Conservation (phyloP, 1,284 basidiomycete species). For the Cryptococcus wingfieldii region DNA sequence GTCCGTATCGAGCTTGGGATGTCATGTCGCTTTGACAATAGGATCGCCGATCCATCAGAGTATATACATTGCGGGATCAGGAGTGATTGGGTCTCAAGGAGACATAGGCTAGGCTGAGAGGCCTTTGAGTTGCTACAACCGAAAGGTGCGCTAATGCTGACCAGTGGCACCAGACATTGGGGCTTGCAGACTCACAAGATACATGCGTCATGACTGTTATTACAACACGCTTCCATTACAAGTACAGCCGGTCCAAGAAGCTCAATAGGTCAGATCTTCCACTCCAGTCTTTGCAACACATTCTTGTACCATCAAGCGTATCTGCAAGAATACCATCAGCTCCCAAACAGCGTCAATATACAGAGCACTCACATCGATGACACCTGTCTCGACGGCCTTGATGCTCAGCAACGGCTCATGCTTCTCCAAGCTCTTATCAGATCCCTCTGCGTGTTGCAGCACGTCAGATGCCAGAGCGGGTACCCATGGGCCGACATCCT, state of each 20-base stretch:
- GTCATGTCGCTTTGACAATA: too few species aligned
- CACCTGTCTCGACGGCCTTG: conserved; percentile 73
- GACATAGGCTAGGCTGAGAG: too few species aligned
- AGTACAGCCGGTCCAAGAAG: neutral
- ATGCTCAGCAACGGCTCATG: conserved; percentile 56
- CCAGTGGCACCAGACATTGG: too few species aligned
- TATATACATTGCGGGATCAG: too few species aligned
- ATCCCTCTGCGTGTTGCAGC: conserved; percentile 14
- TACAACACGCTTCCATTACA: too few species aligned
- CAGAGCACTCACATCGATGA: conserved; percentile 64
- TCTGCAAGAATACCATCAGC: conserved; percentile 16
- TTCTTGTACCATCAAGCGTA: conserved; percentile 45
- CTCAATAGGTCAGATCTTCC: conserved; percentile 5
- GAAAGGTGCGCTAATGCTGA: too few species aligned
- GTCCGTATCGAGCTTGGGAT: too few species aligned
- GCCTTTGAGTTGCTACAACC: too few species aligned
- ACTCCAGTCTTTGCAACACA: conserved; percentile 39
- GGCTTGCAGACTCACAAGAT: too few species aligned
- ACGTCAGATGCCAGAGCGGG: conserved; percentile 35
- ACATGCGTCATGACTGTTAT: too few species aligned
- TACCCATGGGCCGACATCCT: conserved; percentile 58
- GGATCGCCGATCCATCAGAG: too few species aligned
- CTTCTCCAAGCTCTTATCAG: conserved; percentile 7
- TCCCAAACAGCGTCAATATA: neutral
- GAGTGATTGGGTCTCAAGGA: too few species aligned